phyloP scores from a whole-genome alignment of 192 early-diverging fungal genomes.

The Phycomyces blakesleeanus region DNA sequence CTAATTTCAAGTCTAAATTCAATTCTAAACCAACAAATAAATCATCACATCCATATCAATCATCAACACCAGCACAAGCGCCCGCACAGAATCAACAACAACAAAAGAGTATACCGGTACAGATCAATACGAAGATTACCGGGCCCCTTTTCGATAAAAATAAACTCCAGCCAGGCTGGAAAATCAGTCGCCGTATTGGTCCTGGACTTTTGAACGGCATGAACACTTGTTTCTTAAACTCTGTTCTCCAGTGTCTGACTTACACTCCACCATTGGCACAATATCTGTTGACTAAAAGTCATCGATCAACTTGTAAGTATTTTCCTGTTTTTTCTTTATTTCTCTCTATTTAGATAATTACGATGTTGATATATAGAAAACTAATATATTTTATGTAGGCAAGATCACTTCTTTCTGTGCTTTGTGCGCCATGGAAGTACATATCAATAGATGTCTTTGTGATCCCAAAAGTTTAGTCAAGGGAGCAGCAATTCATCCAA shows the following conservation, averaged over 20 bases:
- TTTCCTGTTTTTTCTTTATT: not conserved
- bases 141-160: slow-evolving; percentile 57
- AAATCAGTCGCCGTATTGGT: slow-evolving; percentile 52
- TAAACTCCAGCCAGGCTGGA: slow-evolving; percentile 53
- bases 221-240: slow-evolving; percentile 82
- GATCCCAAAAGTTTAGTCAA: slow-evolving; percentile 35
- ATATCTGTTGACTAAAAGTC: slow-evolving; percentile 56
- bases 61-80: no score
- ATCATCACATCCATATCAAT: no score
- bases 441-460: slow-evolving; percentile 54
- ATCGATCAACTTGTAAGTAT: slow-evolving; percentile 57
- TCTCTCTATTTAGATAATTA: no score
- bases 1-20: no score
- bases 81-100: no score
- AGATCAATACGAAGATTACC: no score
- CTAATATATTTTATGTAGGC: slow-evolving; percentile 30
- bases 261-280: slow-evolving; percentile 73
- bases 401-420: slow-evolving; percentile 59
- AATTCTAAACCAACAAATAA: no score
- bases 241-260: slow-evolving; percentile 72
- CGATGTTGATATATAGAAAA: no score
- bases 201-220: slow-evolving; percentile 68
- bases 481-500: slow-evolving; percentile 55
- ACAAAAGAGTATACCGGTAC: no score
- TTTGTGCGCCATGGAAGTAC: slow-evolving; percentile 68